Evolutionary conservation across 106 monocot species (phyloP), one percentile per base, ranked within the genome.

Genomic region (Alisma plantagoaquatica): DNA sequence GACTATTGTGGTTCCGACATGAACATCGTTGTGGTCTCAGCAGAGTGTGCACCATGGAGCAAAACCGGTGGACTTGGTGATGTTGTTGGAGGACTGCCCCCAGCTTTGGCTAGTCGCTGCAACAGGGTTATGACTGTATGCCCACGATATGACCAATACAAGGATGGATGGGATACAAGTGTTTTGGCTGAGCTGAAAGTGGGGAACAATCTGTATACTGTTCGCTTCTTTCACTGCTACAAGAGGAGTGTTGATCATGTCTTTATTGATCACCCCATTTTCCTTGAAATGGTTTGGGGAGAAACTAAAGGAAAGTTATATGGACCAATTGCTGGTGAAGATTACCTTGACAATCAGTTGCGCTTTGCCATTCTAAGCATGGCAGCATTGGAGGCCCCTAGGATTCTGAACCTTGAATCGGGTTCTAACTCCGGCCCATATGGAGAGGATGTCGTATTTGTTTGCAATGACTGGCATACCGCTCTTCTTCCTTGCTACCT

Each of bases 401-500:
- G 80, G 49, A 65, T 94, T 52, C 59, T 96, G 19, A 73, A 69
- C 71, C 73, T 96, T 38, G 14, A 38, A 28, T 66, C 59, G 47
- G 71, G 66, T 49, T 59, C 66, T 33, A 75, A 63, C 66, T 73
- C 77, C 43, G 88, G 88, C 63, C 73, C 88, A 58, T 96, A 96
- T 57, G 94, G 94, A 18, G 94, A 96, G 46, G 78, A 94, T 74
- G 93, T 94, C 45, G 57, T 87, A 3, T 94, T 94, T 59, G 48
- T 94, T 54, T 76, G 76, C 58, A 94, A 94, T 59, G 93, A 94
- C 49, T 94, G 93, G 93, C 93, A 87, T 70, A 80, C 87, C 33
- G 83, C 74, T 8, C 51, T 51, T 65, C 75, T 94, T 26, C 75
- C 83, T 10, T 84, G 77, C 77, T 88, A 88, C 59, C 62, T 96